phyloP scores from a whole-genome alignment of 1,284 basidiomycete species.

The Bondarzewia mesenterica region DNA sequence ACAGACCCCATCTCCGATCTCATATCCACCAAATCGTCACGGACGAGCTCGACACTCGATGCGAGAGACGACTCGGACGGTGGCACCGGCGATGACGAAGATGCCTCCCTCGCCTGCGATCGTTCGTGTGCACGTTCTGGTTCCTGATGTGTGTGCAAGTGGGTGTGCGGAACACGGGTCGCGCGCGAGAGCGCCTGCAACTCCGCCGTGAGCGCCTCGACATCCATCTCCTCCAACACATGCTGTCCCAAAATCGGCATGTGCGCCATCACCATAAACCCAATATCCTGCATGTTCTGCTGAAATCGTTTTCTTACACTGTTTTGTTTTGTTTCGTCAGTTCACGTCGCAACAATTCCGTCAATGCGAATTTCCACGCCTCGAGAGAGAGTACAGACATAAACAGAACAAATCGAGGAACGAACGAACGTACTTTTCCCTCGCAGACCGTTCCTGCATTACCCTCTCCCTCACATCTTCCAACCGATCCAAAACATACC shows the following conservation, averaged over 20 bases:
- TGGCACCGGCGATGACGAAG: constrained; percentile 9
- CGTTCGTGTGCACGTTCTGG: too few relatives aligned
- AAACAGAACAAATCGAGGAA: constrained; percentile 4
- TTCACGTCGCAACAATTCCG: too few relatives aligned
- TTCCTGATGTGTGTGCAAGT: too few relatives aligned
- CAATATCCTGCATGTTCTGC: constrained; percentile 77
- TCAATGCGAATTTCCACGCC: too few relatives aligned
- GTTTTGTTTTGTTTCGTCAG: not conserved
- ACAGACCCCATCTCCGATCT: constrained; percentile 40
- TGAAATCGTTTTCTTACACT: constrained; percentile 75
- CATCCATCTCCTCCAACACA: constrained; percentile 72
- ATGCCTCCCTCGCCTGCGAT: constrained; percentile 7
- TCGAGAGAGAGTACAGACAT: too few relatives aligned
- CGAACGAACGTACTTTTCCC: constrained; percentile 57
- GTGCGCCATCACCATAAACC: constrained; percentile 76
- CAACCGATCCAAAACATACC: constrained; percentile 59
- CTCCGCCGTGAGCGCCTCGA: constrained; percentile 71
- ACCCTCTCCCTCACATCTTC: constrained; percentile 66
- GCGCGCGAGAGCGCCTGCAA: constrained; percentile 43
- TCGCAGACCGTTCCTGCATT: constrained; percentile 55
- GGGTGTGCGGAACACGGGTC: not conserved
- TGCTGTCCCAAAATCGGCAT: constrained; percentile 71
- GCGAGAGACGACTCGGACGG: constrained; percentile 33
- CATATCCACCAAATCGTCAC: constrained; percentile 28
- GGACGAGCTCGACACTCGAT: constrained; percentile 36